Evolutionary conservation across 2,329 filamentous ascomycete species (phyloP), one percentile per base, ranked within the genome.

Genomic region (Dryadomyces quercivorus): DNA sequence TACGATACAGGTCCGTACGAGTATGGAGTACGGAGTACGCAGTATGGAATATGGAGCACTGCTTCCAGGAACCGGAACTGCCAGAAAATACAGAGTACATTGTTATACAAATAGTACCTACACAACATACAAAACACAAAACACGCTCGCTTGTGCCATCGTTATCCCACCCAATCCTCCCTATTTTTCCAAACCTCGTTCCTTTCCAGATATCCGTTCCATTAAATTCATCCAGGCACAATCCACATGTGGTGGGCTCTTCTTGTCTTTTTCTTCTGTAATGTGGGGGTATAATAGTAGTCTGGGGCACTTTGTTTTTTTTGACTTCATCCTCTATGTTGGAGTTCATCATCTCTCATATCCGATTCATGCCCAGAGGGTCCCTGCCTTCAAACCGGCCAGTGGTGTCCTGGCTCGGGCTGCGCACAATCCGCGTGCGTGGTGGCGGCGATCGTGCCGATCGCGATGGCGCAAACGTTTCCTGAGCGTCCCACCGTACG

Each of bases 351-450:
- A 7, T 20, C 31, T 59, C 55, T 69, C 66, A 77, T 69, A 79
- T 73, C 61, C 72, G 70, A 64, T 81, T 80, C 75, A 81, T 78
- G 54, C 70, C 74, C 21, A 81, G 66, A 3, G 77, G 77, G 61
- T 81, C 77, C 65, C 77, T 72, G 53, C 71, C 67, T 50, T 72
- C 69, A 47, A 69, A 60, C 16, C 56, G 20, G 40, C n/a, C 15
- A 6, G 60, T 49, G 9, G 50, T 38, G 42, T 34, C 46, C 50
- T 53, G 43, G 44, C 43, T 46, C 1, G 52, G 53, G 47, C 55
- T 59, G 22, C 55, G 56, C 18, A 55, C 50, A 2, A 46, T 22
- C 9, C 54, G 42, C 2, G 52, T 51, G 8, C 54, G 54, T 36
- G 46, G 5, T 26, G 55, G 48, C 4, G 55, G 58, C 20, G 55